Base-by-base conservation (phyloP, 2,329 filamentous ascomycete genomes). In the Ilyonectria robusta region DNA sequence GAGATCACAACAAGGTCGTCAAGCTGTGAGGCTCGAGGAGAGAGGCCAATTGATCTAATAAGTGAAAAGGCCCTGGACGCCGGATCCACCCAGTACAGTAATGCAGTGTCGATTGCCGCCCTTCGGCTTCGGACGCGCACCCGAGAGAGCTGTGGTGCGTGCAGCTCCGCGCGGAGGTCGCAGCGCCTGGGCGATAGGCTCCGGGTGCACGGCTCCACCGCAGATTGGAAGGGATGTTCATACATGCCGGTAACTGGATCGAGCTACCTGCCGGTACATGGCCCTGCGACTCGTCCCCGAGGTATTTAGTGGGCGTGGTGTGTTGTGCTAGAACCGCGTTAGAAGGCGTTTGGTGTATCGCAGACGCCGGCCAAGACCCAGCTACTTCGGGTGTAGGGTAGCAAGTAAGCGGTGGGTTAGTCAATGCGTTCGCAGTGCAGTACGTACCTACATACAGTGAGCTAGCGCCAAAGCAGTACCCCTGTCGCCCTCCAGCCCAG, bases 331-430 rank as follows among this genome's bases (percentile, higher is more conserved):
- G 55, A 59, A 44, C 55, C 62, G 62, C 55, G 55, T 54, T 23
- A 48, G 54, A 53, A 64, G 48, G 35, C 26, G 51, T 33, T 21
- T 21, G 53, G 59, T 61, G 48, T 26, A 26, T 48, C 26, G 40
- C 65, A 53, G 29, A 21, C 53, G 64, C 55, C 55, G 48, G 37
- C 50, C n/a, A 29, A 11, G 15, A 33, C 37, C 15, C 7, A 37
- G 29, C 26, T 37, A 48, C 15, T 19, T 61, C n/a, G 23, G 23
- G 6, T 73, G 33, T 62, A 73, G 71, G 71, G 70, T 70, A 69
- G 21, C 23, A 19, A 21, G 29, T 23, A 31, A 44, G 21, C 37
- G 59, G 33, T 54, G 19, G 19, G 65, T 62, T 57, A 67, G 40
- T 47, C 44, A 48, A 42, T n/a, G 40, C 15, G 40, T 19, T n/a